These are phyloP conservation scores for Colletotrichum abscissum DNA, from an alignment of 2,329 filamentous ascomycete species.

Conservation along the genomic window DNA sequence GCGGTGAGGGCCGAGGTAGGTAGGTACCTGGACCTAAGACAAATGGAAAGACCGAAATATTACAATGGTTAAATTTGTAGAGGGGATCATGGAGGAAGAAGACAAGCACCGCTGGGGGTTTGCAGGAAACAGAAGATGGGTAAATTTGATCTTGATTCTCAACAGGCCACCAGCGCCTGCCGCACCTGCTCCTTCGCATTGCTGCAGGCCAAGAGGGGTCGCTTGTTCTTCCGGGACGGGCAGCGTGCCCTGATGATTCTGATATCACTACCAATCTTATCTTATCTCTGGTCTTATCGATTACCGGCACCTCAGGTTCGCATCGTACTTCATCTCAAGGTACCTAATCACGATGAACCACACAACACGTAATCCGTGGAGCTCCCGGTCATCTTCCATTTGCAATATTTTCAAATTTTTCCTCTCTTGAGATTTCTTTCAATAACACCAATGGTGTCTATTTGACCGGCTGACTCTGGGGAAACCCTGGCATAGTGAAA, in stretches of 20 bases:
- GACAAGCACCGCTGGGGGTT: not conserved
- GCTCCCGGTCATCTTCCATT: not conserved
- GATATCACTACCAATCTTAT: not conserved
- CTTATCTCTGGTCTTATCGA: not conserved
- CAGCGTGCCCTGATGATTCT: no score
- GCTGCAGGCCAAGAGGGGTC: slow-evolving; percentile 1
- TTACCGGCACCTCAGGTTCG: not conserved
- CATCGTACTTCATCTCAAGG: no score
- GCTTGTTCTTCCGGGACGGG: slow-evolving; percentile 2
- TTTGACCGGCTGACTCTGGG: no score
- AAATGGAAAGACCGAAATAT: no score
- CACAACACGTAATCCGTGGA: no score
- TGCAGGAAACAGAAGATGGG: not conserved
- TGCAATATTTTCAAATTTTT: no score
- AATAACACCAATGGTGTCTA: no score
- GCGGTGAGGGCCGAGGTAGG: not conserved
- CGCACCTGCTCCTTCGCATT: not conserved
- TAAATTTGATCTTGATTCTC: not conserved
- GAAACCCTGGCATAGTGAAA: not conserved
- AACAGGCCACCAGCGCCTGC: not conserved
- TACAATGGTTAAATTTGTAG: not conserved
- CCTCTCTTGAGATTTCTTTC: no score
- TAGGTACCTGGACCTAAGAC: not conserved
- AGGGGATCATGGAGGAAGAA: not conserved
- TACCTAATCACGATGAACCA: not conserved